phyloP scores from a whole-genome alignment of 2,329 filamentous ascomycete species.

The Trichoderma polysporum region DNA sequence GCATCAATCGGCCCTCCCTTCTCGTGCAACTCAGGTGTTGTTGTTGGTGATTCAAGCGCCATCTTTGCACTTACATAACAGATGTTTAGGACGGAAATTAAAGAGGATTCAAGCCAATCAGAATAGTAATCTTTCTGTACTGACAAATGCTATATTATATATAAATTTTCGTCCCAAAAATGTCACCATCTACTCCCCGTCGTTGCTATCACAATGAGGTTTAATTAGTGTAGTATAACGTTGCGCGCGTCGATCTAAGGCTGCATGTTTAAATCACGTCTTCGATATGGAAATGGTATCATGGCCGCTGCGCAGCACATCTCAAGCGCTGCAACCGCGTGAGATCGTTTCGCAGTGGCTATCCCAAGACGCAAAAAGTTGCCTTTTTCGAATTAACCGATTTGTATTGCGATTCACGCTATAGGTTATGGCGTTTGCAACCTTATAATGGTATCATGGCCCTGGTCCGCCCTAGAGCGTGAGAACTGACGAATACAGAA shows the following conservation, averaged over 20 bases:
- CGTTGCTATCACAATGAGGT: neutral
- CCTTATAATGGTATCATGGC: constrained; percentile 19
- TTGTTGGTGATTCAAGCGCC: neutral
- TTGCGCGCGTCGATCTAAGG: neutral
- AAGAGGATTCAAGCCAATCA: neutral
- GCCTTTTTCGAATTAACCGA: neutral
- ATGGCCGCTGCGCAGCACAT: neutral
- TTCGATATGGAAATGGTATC: constrained; percentile 19
- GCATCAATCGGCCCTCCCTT: neutral
- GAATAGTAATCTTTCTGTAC: neutral
- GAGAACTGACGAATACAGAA: neutral
- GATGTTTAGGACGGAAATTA: neutral
- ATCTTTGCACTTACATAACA: neutral
- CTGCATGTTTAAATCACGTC: constrained; percentile 4
- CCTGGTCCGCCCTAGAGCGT: neutral
- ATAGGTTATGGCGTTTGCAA: constrained; percentile 16
- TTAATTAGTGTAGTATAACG: neutral
- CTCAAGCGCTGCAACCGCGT: neutral
- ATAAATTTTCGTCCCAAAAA: neutral
- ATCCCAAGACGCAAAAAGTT: neutral
- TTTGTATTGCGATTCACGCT: neutral
- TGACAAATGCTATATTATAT: neutral
- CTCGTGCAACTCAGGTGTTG: neutral
- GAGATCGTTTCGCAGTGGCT: neutral
- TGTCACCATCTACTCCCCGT: neutral